Conservation (phyloP, 768 basidiomycete species). For the Rubroboletus satanas region DNA sequence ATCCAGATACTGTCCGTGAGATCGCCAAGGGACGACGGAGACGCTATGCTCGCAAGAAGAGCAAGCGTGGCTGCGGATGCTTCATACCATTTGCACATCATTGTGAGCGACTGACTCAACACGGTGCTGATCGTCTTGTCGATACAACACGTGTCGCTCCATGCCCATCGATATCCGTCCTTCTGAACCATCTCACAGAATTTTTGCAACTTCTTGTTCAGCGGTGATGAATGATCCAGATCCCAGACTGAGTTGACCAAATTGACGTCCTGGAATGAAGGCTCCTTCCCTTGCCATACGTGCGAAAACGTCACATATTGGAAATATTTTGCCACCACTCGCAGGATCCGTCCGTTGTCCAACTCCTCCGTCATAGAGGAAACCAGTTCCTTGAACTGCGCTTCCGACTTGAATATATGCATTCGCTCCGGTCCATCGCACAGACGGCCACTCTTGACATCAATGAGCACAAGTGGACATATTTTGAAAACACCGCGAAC, state of each 20-base stretch:
- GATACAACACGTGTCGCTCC: neutral
- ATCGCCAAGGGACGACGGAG: neutral
- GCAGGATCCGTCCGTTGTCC: slow-evolving; percentile 1
- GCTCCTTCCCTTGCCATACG: neutral
- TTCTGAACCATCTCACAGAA: slow-evolving; percentile 7
- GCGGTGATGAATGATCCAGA: neutral
- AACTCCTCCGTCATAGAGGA: slow-evolving; percentile 6
- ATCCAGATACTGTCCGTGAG: slow-evolving; percentile 4
- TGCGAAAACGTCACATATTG: neutral
- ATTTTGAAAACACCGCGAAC: neutral
- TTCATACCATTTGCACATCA: slow-evolving; percentile 3
- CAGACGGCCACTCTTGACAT: neutral
- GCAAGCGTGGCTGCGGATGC: neutral
- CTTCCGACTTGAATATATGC: neutral
- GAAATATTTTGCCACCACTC: neutral
- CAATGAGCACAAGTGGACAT: neutral
- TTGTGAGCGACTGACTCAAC: slow-evolving; percentile 5
- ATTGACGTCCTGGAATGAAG: slow-evolving; percentile 6
- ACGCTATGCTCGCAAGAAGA: neutral
- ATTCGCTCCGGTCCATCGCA: neutral
- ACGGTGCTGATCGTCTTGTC: slow-evolving; percentile 6
- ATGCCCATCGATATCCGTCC: slow-evolving; percentile 11
- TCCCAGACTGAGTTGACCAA: slow-evolving; percentile 2
- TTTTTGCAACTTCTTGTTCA: slow-evolving; percentile 1
- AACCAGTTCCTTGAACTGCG: neutral